Evolutionary conservation across 129 eudicot species (phyloP), one percentile per base, ranked within the genome.

Genomic region (Flaveria ramosissima): DNA sequence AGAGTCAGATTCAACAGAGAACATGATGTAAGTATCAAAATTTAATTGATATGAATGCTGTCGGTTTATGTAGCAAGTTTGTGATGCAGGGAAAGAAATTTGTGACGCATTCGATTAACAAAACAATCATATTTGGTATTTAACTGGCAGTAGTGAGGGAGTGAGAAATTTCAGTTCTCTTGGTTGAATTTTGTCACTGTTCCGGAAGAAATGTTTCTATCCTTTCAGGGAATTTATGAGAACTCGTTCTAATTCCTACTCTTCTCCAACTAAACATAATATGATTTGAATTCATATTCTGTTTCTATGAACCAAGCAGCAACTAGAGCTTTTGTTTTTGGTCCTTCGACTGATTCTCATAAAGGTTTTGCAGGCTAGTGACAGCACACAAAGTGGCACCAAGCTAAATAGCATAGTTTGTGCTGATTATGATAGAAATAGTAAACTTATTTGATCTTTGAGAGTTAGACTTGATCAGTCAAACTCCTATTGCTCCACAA

Each of bases 341-440:
- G 61, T 76, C 51, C 65, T 19, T 76, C 8, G 23, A 27, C 30
- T 48, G 9, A 16, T 55, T 57, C 26, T 64, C 42, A n/a, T 61
- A 39, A 67, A 51, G 69, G 26, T 55, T 81, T 65, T 77, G 15
- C 88, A 91, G 97, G 90, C 95, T 63, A 65, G 83, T 4, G 70
- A 56, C 14, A 73, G 15, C 55, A 65, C 75, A 39, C 43, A 72
- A 52, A 75, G 70, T 16, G 32, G 6, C 65, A 78, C 76, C 77
- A 83, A 85, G 73, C 3, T 39, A 46, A 78, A 77, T 65, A 91
- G 92, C 88, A 47, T 87, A 68, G 73, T 89, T 17, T 91, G 92
- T 77, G 27, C 77, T 39, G 81, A 83, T 3, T 87, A 90, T 70
- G 95, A 89, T n/a, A 95, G 95, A 85, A 82, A 89, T 66, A 92